Conservation (phyloP, 2,329 filamentous ascomycete genomes). For the Botrytis sinoallii region DNA sequence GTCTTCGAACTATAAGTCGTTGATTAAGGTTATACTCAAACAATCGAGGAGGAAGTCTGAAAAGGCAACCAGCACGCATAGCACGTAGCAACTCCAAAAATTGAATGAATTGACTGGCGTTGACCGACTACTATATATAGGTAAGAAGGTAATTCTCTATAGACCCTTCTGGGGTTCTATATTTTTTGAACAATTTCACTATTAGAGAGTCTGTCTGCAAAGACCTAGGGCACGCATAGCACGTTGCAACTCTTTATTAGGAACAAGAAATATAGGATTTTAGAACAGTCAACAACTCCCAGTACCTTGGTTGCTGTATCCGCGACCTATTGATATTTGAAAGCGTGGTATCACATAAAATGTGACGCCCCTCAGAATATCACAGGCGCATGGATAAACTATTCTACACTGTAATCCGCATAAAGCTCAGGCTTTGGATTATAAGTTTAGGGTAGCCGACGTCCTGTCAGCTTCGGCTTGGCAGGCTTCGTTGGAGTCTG, state of each 20-base stretch:
- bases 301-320: conserved; percentile 3
- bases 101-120: not conserved
- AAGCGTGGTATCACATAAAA: not conserved
- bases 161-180: not conserved
- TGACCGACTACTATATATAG: too few relatives aligned
- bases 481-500: too few relatives aligned
- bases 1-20: not conserved
- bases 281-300: not conserved
- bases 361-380: not conserved
- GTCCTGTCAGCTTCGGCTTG: too few relatives aligned
- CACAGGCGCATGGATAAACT: not conserved
- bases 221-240: not conserved
- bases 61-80: not conserved
- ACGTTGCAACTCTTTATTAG: not conserved
- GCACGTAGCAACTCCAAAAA: not conserved
- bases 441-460: too few relatives aligned
- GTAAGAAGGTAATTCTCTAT: not conserved
- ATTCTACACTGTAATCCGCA: not conserved
- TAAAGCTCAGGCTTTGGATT: not conserved
- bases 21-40: not conserved
- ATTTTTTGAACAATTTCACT: not conserved
- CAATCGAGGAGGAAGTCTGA: not conserved
- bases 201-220: not conserved
- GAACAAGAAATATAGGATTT: not conserved
- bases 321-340: not conserved